These are phyloP conservation scores for Crucibulum laeve DNA, from an alignment of 768 basidiomycete genomes.

Conservation along the genomic window DNA sequence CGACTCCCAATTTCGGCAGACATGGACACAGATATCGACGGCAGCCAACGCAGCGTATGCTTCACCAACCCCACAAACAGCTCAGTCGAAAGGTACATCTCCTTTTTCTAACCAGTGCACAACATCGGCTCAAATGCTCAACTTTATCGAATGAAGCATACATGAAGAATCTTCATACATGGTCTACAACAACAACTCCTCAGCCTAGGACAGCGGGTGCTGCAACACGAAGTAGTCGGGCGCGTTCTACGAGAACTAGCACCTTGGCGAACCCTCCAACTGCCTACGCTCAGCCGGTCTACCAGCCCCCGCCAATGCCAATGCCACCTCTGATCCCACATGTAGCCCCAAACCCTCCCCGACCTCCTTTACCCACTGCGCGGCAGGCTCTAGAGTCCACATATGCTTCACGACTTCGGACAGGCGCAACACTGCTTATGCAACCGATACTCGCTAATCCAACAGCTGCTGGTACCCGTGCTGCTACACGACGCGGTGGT, in stretches of 20 bases:
- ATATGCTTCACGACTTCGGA: conserved; percentile 86
- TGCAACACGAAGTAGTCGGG: conserved; percentile 34
- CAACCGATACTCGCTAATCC: conserved; percentile 69
- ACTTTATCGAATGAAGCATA: conserved; percentile 36
- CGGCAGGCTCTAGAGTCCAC: conserved; percentile 76
- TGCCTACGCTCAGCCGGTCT: conserved; percentile 25
- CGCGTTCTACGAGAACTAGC: conserved; percentile 37
- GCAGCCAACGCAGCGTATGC: conserved; percentile 35
- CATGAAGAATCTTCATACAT: conserved; percentile 65
- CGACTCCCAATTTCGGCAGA: conserved; percentile 60
- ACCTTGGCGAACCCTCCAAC: conserved; percentile 32
- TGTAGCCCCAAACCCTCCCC: conserved; percentile 43
- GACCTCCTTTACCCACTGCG: conserved; percentile 52
- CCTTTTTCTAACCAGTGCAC: not conserved
- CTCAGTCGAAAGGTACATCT: conserved; percentile 29
- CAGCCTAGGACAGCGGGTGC: conserved; percentile 36
- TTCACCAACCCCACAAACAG: conserved; percentile 32
- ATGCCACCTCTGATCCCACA: conserved; percentile 25
- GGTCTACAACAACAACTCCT: conserved; percentile 59
- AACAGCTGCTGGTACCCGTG: conserved; percentile 33
- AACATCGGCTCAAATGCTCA: not conserved
- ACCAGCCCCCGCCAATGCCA: conserved; percentile 28
- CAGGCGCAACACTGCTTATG: conserved; percentile 85
- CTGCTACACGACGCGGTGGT: conserved; percentile 56
- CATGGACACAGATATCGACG: conserved; percentile 47